These are phyloP conservation scores for Aspergillus clavatus DNA, from an alignment of 2,329 filamentous ascomycete genomes.

Conservation along the genomic window DNA sequence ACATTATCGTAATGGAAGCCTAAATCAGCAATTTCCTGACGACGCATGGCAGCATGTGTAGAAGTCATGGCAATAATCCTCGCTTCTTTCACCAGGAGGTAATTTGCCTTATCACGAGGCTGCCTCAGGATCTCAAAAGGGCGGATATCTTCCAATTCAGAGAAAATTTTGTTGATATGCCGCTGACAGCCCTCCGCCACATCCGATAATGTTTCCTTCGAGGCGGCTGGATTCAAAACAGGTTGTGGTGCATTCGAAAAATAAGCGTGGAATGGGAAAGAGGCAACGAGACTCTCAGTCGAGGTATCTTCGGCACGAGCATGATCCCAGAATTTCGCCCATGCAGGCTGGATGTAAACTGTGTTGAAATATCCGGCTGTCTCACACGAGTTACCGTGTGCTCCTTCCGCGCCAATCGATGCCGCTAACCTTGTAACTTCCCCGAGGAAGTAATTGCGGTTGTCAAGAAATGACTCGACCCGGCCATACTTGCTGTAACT, in stretches of 20 bases:
- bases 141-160: conserved; percentile 84
- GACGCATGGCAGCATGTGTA: conserved; percentile 91
- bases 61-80: conserved; percentile 98
- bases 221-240: conserved; percentile 64
- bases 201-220: conserved; percentile 66
- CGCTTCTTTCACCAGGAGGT: conserved; percentile 91
- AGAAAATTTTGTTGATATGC: conserved; percentile 86
- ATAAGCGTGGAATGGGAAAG: conserved; percentile 84
- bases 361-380: conserved; percentile 95
- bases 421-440: conserved; percentile 83
- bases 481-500: conserved; percentile 93
- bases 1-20: conserved; percentile 98
- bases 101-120: conserved; percentile 90
- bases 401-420: conserved; percentile 80
- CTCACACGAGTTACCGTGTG: conserved; percentile 94
- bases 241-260: conserved; percentile 85
- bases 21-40: conserved; percentile 83
- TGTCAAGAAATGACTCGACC: conserved; percentile 91
- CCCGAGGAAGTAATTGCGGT: conserved; percentile 68
- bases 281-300: conserved; percentile 58
- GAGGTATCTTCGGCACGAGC: conserved; percentile 54
- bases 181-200: conserved; percentile 78
- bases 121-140: conserved; percentile 91
- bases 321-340: conserved; percentile 75
- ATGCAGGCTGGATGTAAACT: conserved; percentile 83